A percentile compares a stretch with the other conserved stretches of the same genome.
These are phyloP conservation scores for Gyromitra esculenta DNA, from an alignment of 2,329 filamentous ascomycete species.

Conservation along the genomic window DNA sequence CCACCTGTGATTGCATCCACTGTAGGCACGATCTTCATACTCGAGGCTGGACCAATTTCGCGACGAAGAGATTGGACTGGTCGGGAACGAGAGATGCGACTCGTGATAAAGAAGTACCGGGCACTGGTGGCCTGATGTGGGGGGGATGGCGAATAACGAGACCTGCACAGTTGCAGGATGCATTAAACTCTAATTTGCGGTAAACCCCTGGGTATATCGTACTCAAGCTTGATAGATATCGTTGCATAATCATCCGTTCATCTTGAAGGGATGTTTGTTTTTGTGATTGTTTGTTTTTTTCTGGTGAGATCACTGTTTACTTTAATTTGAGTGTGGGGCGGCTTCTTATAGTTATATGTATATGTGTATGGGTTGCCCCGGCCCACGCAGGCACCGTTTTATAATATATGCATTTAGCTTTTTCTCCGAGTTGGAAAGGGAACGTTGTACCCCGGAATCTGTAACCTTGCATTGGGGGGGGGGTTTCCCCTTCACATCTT, in stretches of 20 bases:
- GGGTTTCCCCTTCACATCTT: background rate
- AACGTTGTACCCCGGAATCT: background rate
- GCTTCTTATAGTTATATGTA: background rate
- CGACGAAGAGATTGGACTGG: background rate
- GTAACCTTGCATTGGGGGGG: background rate
- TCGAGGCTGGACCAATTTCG: background rate
- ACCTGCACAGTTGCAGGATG: background rate
- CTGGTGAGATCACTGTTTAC: background rate
- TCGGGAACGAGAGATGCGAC: background rate
- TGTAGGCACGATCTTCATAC: background rate
- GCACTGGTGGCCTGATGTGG: background rate
- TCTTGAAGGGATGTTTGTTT: background rate
- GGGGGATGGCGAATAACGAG: background rate
- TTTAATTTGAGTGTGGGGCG: background rate
- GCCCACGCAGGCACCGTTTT: background rate
- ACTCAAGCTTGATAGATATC: background rate
- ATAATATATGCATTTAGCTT: constrained; percentile 13
- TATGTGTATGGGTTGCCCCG: too few species aligned
- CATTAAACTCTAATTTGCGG: background rate
- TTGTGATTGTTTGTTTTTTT: background rate
- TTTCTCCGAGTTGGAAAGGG: constrained; percentile 1
- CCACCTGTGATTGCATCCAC: background rate
- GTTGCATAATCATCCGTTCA: background rate
- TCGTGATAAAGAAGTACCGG: background rate
- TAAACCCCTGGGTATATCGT: background rate